Base-by-base conservation (phyloP, 116 monocot genomes). In the Phalaenopsis hybrid region DNA sequence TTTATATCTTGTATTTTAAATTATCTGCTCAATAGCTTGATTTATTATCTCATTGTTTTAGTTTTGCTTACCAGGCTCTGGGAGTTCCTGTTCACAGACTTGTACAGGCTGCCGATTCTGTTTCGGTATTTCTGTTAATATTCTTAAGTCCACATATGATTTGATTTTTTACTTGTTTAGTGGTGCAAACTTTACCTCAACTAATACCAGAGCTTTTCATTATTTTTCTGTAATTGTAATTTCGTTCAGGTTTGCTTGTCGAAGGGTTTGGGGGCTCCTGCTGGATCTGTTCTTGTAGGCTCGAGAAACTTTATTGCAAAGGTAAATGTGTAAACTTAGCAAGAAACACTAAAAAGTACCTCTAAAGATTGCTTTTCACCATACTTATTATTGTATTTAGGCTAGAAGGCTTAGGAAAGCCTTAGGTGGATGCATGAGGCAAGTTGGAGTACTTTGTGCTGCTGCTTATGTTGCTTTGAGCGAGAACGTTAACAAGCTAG, bases 381-480 rank as follows among this genome's bases (percentile, higher is more conserved):
- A 55, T 73, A 10, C 3, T 25, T 76, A 49, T 43, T 57, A 31
- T 57, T 33, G 3, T 51, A 23, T 74, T 83, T 61, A 94, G 96
- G 96, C 96, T 74, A 97, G 79, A 86, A 91, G 85, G 72, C 89
- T 97, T 58, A 88, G 96, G 79, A 97, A 97, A 81, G 90, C 92
- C 4, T 83, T 94, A 69, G 96, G 96, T 85, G 96, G 96, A 63
- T 94, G 96, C 34, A 97, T 97, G 97, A 93, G 94, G 46, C 98
- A 98, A 86, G 87, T 93, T 48, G 98, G 98, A 75, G 85, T 98
- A 25, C 89, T 98, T 48, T 93, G 94, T 85, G 94, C 95, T 18
- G 95, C 98, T 68, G 98, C 92, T 85, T 83, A 81, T 86, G 87
- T 98, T 81, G 98, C 90, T 31, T 67, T 98, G 44, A 84, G 59